Conservation (phyloP, 2,329 filamentous ascomycete genomes). For the Alternaria triticina region DNA sequence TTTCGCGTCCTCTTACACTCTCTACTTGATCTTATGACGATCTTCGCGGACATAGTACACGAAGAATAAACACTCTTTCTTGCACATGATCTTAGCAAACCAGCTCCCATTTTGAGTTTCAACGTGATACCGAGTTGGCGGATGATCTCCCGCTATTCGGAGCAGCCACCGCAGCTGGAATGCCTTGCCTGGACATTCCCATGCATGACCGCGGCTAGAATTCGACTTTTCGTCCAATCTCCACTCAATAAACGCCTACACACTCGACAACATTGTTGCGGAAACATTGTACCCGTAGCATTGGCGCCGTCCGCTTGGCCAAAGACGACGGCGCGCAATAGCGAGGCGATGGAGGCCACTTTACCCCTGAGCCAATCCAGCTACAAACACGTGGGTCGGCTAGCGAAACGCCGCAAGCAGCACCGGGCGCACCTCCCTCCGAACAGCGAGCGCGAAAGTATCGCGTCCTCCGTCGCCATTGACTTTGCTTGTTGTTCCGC, state of each 20-base stretch:
- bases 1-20: background rate
- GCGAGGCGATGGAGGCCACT: background rate
- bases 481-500: background rate
- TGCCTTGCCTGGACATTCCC: background rate
- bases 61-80: background rate
- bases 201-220: background rate
- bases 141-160: background rate
- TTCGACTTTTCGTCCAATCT: slow-evolving; percentile 3
- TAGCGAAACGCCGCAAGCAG: slow-evolving; percentile 23
- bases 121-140: background rate
- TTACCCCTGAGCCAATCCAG: slow-evolving; percentile 22
- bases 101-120: background rate
- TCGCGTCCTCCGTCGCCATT: background rate
- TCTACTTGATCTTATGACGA: background rate
- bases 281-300: background rate
- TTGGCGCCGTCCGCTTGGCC: background rate
- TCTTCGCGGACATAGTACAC: background rate
- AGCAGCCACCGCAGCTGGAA: background rate
- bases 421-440: slow-evolving; percentile 2
- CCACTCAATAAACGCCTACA: slow-evolving; percentile 6
- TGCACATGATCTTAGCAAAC: background rate
- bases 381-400: slow-evolving; percentile 20
- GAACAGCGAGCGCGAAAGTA: background rate
- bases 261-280: background rate
- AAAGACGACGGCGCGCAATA: background rate